Evolutionary conservation across 1,284 basidiomycete species (phyloP).

Genomic region (Leccinum discolor): DNA sequence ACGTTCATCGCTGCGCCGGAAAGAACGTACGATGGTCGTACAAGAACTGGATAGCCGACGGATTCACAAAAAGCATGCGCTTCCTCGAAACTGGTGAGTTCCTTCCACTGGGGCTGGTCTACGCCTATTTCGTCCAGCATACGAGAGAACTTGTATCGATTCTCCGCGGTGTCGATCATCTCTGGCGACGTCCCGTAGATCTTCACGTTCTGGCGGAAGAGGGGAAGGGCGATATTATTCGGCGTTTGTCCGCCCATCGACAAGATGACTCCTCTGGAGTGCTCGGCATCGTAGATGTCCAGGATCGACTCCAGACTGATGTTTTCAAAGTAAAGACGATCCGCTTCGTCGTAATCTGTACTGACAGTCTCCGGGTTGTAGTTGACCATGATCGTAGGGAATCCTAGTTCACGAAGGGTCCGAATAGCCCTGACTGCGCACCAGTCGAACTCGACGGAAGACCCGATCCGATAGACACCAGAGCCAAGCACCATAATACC

Average conservation of each 20-base stretch:
- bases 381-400: conserved; percentile 99
- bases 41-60: conserved; percentile 94
- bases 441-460: conserved; percentile 99
- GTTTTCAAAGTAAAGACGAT: conserved; percentile 98
- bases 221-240: conserved; percentile 95
- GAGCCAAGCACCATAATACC: conserved; percentile 98
- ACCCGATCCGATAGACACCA: conserved; percentile 98
- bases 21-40: conserved; percentile 97
- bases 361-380: conserved; percentile 99
- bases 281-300: conserved; percentile 95
- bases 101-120: conserved; percentile 98
- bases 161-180: conserved; percentile 99
- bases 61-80: conserved; percentile 88
- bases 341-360: conserved; percentile 99
- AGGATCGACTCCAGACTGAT: conserved; percentile 96
- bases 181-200: conserved; percentile 98
- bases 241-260: conserved; percentile 99
- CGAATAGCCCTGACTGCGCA: conserved; percentile 97
- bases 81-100: conserved; percentile 89
- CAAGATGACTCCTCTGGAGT: conserved; percentile 89
- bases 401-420: conserved; percentile 91
- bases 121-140: conserved; percentile 97
- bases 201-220: conserved; percentile 96
- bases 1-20: conserved; percentile 99
- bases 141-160: conserved; percentile 99